Evolutionary conservation across 1,284 basidiomycete species (phyloP), one percentile per base, ranked within the genome.

Genomic region (Athelia sp.): DNA sequence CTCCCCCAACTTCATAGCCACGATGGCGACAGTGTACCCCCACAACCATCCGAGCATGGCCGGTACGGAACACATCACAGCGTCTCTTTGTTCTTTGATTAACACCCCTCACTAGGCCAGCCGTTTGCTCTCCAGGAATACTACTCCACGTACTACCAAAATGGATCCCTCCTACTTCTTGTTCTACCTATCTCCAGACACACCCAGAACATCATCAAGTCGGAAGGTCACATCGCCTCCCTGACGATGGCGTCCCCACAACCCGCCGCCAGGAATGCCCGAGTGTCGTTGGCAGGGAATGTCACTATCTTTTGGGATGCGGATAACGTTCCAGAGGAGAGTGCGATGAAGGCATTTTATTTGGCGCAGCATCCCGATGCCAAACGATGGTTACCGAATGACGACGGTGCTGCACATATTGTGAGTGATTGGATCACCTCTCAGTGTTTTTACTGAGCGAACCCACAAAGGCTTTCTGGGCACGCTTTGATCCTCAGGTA

Each of bases 61-160:
- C 58, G 72, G 76, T 74, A 52, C 47, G 63, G 52, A 26, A 18
- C 35, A 29, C 17, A 34, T 38, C 45, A 18, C 36, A n/a, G 18
- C 34, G 17, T n/a, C 23, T 44, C 9, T n/a, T n/a, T n/a, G n/a
- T n/a, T n/a, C n/a, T n/a, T n/a, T n/a, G n/a, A n/a, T n/a, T n/a
- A n/a, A n/a, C n/a, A n/a, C n/a, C n/a, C 40, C 18, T 43, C 21
- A 38, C 13, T 57, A 81, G 81, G 73, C 18, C 67, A 75, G 53
- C 80, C 82, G 14, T 82, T 83, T 58, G 71, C 79, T 6, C 63
- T 84, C 50, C 79, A 82, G 63, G 82, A 84, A 64, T 83, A 83
- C 58, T 74, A 79, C 58, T 68, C 70, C 40, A 73, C 68, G 71
- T 71, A 49, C 50, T 71, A 78, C 58, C 53, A 67, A 11, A 77